Evolutionary conservation across 345 rosid genomes (phyloP).

Genomic region (Microcos paniculata): DNA sequence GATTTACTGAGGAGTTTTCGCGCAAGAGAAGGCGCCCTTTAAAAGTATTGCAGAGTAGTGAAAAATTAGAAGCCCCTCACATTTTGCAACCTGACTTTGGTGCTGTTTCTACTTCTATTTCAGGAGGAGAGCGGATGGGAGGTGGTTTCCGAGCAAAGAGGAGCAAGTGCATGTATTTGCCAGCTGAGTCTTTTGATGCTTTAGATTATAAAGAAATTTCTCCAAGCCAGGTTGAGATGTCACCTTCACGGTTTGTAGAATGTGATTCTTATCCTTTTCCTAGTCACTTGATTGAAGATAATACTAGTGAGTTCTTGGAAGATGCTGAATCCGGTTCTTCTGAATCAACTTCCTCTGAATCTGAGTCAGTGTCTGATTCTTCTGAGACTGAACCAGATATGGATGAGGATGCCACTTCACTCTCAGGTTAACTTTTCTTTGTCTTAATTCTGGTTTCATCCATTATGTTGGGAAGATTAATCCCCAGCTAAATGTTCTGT

Average conservation of each 20-base stretch:
- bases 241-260: conserved; percentile 44
- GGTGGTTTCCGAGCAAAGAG: conserved; percentile 58
- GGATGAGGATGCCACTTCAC: conserved; percentile 58
- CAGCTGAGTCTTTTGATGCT: conserved; percentile 47
- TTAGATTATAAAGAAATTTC: conserved; percentile 54
- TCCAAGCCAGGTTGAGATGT: conserved; percentile 41
- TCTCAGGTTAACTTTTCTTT: conserved; percentile 54
- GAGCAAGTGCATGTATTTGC: conserved; percentile 49
- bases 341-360: conserved; percentile 51
- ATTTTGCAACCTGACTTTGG: conserved; percentile 26
- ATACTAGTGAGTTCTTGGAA: conserved; percentile 54
- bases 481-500: neutral
- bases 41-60: conserved; percentile 22
- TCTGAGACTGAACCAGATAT: conserved; percentile 85
- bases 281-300: conserved; percentile 43
- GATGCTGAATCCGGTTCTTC: conserved; percentile 57
- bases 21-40: conserved; percentile 25
- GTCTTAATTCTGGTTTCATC: neutral
- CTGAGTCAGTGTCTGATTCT: conserved; percentile 63
- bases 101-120: conserved; percentile 34
- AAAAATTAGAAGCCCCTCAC: conserved; percentile 13
- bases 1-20: conserved; percentile 16
- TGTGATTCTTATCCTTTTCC: conserved; percentile 39
- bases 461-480: conserved; percentile 6
- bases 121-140: conserved; percentile 58